Evolutionary conservation across 805 yeast species (phyloP), one percentile per base, ranked within the genome.

Genomic region (Monosporozyma servazzii): DNA sequence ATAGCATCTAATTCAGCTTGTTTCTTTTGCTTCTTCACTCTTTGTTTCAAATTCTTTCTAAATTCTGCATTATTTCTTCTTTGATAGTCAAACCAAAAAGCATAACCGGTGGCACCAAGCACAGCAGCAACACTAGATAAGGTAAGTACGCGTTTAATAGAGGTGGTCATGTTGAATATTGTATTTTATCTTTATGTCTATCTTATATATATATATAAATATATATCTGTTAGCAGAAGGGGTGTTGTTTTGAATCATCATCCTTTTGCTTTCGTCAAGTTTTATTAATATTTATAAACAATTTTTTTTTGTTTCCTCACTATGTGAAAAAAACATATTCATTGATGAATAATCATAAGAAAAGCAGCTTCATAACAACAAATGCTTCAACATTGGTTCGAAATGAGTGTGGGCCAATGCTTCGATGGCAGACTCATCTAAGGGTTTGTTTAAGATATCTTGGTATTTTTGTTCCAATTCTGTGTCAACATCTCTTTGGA

Each of bases 21-120:
- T 64, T 81, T 81, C 54, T 76, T 75, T 59, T 84, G 86, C 61
- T 78, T 75, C 62, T 76, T 78, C 52, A 82, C 77, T 64, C 78
- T 76, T 17, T 79, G 81, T 64, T 79, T 80, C 63, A 93, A 76
- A 45, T 78, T 67, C 63, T 78, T 82, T 76, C 99, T 86, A 77
- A 93, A 95, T 52, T 80, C 86, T 20, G 86, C 69, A 52, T 85
- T 81, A 70, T 76, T 75, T 73, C 98, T 86, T 73, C 99, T 88
- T 71, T 78, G 78, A 75, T 89, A 86, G 73, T 93, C 99, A 65
- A 95, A 95, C 74, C 88, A 93, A 39, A 81, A 73, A 51, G 91
- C 87, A 71, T 93, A 91, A 17, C 86, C 88, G 47, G 81, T 68
- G 17, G 76, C 65, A 37, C 84, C 81, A 29, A 82, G 71, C 27